Conservation (phyloP, 2,329 filamentous ascomycete species). For the Trichophyton rubrum region DNA sequence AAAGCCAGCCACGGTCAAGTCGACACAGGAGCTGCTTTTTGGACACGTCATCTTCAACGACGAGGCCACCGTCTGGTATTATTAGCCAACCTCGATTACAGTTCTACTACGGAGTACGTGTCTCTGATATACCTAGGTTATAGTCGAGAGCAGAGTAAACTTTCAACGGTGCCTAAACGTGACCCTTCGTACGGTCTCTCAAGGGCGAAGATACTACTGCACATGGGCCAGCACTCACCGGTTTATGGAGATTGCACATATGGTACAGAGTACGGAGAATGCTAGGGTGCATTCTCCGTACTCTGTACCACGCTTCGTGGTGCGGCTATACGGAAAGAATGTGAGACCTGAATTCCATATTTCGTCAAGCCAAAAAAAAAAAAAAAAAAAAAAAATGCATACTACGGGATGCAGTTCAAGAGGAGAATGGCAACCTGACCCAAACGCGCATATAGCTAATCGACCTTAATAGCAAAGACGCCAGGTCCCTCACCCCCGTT, state of each 20-base stretch:
- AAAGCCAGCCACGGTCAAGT: neutral
- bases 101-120: neutral
- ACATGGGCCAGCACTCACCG: neutral
- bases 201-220: neutral
- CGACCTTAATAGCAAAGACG: neutral
- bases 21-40: neutral
- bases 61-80: neutral
- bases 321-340: neutral
- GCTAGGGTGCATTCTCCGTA: neutral
- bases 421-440: neutral
- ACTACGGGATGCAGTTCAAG: neutral
- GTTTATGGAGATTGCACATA: neutral
- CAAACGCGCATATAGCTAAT: neutral
- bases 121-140: neutral
- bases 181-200: neutral
- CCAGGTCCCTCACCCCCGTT: too few relatives aligned
- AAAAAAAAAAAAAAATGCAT: neutral
- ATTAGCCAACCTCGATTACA: neutral
- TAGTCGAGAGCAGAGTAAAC: neutral
- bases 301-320: neutral
- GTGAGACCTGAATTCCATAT: neutral
- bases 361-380: neutral
- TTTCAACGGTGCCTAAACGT: neutral
- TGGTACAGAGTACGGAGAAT: neutral
- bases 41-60: neutral